Evolutionary conservation across 345 rosid genomes (phyloP), one percentile per base, ranked within the genome.

Genomic region (Lepidium sativum): DNA sequence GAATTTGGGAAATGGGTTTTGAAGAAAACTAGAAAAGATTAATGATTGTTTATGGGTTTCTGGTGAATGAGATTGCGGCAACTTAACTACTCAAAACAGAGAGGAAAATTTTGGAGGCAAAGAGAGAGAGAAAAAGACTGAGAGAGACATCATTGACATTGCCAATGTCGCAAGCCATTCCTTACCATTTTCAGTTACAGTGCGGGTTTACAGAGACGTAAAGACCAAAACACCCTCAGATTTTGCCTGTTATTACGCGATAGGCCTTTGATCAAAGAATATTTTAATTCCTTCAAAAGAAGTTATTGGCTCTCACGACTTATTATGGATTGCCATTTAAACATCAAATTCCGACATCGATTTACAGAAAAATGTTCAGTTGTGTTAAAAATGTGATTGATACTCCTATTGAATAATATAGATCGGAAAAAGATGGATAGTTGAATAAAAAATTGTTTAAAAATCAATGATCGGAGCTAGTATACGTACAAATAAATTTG

Each of bases 101-200:
- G 74, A 57, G 80, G 27, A 39, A 52, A 47, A 25, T 40, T 69
- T 69, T 65, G 75, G 78, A 68, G 60, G 60, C 20, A 51, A 48
- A 39, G 23, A 49, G 41, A 60, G n/a, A 31, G 52, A 35, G 67
- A 42, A 41, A 29, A 10, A 42, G 65, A 31, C 39, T 29, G 67
- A 4, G 20, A 70, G 56, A 37, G 73, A 45, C 60, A 63, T n/a
- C n/a, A n/a, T 40, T 25, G 80, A 71, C 81, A 82, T 91, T 86
- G 91, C 91, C 89, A 82, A 80, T 76, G 69, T 84, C 74, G 48
- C 89, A 92, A 83, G 92, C 81, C 81, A 92, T 83, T 78, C 91
- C 29, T 43, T 72, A 41, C 29, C 54, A 27, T 14, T 65, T 53
- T 29, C 68, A 49, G 47, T 37, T 37, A 20, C 32, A 54, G 44